Conservation (phyloP, 2,329 filamentous ascomycete species). For the Colletotrichum lindemuthianum region DNA sequence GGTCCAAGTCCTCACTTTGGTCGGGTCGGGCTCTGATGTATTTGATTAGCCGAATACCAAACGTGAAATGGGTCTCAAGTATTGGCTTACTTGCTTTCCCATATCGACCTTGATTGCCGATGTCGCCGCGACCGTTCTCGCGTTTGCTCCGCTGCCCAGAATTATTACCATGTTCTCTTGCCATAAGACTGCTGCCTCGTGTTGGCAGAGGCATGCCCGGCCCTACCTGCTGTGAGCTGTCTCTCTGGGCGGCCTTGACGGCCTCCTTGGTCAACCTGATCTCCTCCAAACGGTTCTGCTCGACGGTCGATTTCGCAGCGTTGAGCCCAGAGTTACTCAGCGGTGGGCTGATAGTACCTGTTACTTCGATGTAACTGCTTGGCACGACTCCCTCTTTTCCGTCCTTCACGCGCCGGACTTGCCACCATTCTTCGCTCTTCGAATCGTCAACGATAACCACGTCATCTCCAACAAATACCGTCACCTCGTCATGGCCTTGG, state of each 20-base stretch:
- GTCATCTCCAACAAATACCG: conserved; percentile 88
- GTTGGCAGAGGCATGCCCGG: conserved; percentile 79
- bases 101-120: conserved; percentile 55
- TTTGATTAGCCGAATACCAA: conserved; percentile 35
- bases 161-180: conserved; percentile 73
- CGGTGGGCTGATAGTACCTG: conserved; percentile 69
- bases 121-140: conserved; percentile 71
- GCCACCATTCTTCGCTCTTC: conserved; percentile 99
- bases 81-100: conserved; percentile 69
- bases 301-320: conserved; percentile 71
- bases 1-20: conserved; percentile 91
- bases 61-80: neutral
- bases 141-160: conserved; percentile 74
- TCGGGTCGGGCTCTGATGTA: conserved; percentile 77
- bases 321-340: conserved; percentile 61
- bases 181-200: conserved; percentile 81
- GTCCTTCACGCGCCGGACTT: conserved; percentile 88
- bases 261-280: conserved; percentile 85
- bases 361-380: conserved; percentile 94
- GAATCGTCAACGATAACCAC: conserved; percentile 89
- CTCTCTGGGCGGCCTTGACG: conserved; percentile 67
- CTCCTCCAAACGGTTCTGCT: conserved; percentile 84
- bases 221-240: conserved; percentile 74
- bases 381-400: conserved; percentile 96
- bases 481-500: conserved; percentile 96